phyloP scores from a whole-genome alignment of 192 early-diverging fungal species.

The Coemansia sp. region DNA sequence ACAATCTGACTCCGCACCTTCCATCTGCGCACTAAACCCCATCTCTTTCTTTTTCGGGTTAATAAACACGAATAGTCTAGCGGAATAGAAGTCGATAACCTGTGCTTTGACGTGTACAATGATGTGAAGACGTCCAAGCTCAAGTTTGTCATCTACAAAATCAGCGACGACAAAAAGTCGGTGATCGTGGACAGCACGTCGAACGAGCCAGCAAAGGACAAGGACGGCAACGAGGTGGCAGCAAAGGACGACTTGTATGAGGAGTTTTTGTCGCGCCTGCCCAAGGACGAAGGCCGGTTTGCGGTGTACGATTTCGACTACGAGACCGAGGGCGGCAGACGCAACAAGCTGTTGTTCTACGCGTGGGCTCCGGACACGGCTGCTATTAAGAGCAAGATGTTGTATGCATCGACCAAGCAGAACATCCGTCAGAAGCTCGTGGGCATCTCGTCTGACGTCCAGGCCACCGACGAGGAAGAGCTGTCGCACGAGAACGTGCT shows the following conservation, averaged over 20 bases:
- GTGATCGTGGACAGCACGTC: conserved; percentile 61
- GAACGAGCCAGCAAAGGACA: conserved; percentile 61
- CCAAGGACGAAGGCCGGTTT: conserved; percentile 73
- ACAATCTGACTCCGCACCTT: background rate
- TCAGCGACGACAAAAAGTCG: conserved; percentile 64
- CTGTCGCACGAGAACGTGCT: conserved; percentile 68
- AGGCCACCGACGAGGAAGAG: conserved; percentile 82
- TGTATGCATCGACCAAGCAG: conserved; percentile 85
- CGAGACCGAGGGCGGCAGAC: conserved; percentile 58
- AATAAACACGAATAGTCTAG: conserved; percentile 54
- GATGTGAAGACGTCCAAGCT: conserved; percentile 65
- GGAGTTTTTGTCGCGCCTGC: conserved; percentile 66
- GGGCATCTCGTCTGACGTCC: conserved; percentile 74
- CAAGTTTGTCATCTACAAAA: conserved; percentile 80
- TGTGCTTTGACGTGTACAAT: conserved; percentile 66
- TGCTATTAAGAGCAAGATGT: conserved; percentile 81
- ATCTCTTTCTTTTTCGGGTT: background rate
- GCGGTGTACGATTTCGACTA: conserved; percentile 89
- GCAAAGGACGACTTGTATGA: conserved; percentile 57
- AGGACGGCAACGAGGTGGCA: conserved; percentile 58
- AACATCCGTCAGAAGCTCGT: conserved; percentile 70
- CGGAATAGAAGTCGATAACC: conserved; percentile 68
- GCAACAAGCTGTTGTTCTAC: conserved; percentile 87
- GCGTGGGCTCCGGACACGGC: conserved; percentile 84
- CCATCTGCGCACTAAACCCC: background rate